Percentiles rank a stretch among this genome's conserved stretches.
Conservation (phyloP, 192 early-diverging fungal species). For the Rhizoclosmatium sp. region DNA sequence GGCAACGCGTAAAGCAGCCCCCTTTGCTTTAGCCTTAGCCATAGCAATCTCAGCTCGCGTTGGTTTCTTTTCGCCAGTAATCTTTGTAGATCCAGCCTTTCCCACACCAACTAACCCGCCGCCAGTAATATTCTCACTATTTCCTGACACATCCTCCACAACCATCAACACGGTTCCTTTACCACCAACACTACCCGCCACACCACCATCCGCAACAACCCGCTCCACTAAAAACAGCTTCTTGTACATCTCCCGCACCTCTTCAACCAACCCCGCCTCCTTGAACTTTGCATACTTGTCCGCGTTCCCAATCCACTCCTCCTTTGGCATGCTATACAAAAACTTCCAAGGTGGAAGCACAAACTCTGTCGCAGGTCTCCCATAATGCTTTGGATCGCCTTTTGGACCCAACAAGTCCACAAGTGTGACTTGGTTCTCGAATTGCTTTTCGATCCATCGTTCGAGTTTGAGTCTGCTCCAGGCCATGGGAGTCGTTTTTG, state of each 20-base stretch:
- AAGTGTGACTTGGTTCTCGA: constrained; percentile 19
- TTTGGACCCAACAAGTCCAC: constrained; percentile 5
- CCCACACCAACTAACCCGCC: neutral
- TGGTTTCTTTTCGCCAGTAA: constrained; percentile 6
- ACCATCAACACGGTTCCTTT: neutral
- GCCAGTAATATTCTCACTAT: neutral
- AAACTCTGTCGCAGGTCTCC: neutral
- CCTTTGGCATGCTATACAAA: constrained; percentile 13
- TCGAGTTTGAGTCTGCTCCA: constrained; percentile 30
- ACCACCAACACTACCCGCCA: neutral
- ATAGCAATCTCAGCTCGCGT: constrained; percentile 35
- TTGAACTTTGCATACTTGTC: constrained; percentile 5
- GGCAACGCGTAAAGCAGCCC: constrained; percentile 15
- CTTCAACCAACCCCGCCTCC: constrained; percentile 2
- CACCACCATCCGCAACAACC: neutral
- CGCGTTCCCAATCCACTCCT: constrained; percentile 25
- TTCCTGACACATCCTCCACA: neutral
- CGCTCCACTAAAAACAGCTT: constrained; percentile 27
- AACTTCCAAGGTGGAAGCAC: constrained; percentile 33
- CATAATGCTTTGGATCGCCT: constrained; percentile 29
- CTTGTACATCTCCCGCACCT: constrained; percentile 18
- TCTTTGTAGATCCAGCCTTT: neutral
- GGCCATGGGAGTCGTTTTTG: constrained; percentile 25
- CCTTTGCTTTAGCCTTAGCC: constrained; percentile 34
- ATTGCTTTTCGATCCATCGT: constrained; percentile 29